Evolutionary conservation across 176 grass and related monocot genomes (phyloP), one percentile per base, ranked within the genome.

Genomic region (Leersia perrieri): DNA sequence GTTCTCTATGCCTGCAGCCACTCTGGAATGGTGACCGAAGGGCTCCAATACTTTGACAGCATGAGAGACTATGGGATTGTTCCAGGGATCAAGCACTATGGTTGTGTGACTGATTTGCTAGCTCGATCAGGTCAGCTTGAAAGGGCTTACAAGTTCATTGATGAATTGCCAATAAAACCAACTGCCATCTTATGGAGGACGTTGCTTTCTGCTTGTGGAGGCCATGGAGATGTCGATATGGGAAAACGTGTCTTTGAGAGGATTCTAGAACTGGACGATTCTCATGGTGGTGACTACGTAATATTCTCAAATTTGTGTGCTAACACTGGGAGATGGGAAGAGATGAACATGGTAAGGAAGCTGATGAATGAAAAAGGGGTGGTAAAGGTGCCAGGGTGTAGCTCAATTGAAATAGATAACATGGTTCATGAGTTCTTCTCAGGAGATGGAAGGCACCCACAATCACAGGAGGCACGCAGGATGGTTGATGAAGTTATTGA

Each of bases 371-470:
- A 94, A 41, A 84, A 86, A n/a, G 84, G 87, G 29, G 86, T 82
- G 30, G 86, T 87, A 44, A 94, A 94, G 87, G 89, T 94, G 73
- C 89, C 92, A 8, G 89, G 92, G 11, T 94, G 89, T 33, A 94
- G 92, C 81, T 94, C 92, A 71, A 91, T 91, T 22, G 92, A 94
- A 87, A 83, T 89, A 83, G 57, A 91, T 25, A 91, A 85, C 53
- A 83, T 22, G 7, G 89, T 94, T 67, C 92, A 94, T 18, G 92
- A 94, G 63, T 94, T 94, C 77, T 94, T 94, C 74, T 80, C 92
- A 33, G 92, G 92, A 77, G 92, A 94, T 77, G 92, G 89, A 63
- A 87, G 79, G 66, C 87, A 91, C 63, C 81, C 89, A 39, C 82
- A 89, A 70, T 94, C 89, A 63, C 78, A 82, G 65, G 53, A 83